Conservation (phyloP, 352 stramenopile species). For the Globisporangium apiculatum region DNA sequence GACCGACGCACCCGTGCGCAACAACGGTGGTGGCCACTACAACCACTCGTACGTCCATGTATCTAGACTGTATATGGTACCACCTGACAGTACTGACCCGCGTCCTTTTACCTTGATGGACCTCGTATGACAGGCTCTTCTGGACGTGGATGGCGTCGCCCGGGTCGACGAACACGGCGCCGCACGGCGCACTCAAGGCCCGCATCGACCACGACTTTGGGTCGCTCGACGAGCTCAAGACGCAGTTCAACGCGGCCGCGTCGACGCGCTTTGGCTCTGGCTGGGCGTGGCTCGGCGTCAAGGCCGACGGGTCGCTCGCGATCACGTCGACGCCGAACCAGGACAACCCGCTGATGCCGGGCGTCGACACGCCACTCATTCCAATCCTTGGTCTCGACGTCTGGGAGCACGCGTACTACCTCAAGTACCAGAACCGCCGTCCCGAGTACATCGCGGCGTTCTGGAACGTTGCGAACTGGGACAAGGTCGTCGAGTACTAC, state of each 20-base stretch:
- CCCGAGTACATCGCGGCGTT: conserved; percentile 96
- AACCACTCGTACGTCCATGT: conserved; percentile 53
- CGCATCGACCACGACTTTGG: conserved; percentile 88
- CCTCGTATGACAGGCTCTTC: conserved; percentile 55
- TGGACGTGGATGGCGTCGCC: conserved; percentile 90
- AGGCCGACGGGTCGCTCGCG: conserved; percentile 87
- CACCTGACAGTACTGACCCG: not conserved
- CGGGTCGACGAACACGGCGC: conserved; percentile 71
- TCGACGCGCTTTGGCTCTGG: conserved; percentile 86
- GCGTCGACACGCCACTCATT: conserved; percentile 73
- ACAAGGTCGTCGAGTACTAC: conserved; percentile 91
- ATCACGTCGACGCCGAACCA: conserved; percentile 97
- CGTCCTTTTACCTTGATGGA: not conserved
- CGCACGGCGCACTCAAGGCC: conserved; percentile 73
- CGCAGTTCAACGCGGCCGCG: conserved; percentile 85
- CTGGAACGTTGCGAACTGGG: conserved; percentile 97
- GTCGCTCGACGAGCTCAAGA: conserved; percentile 85
- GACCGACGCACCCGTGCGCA: conserved; percentile 69
- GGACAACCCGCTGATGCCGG: conserved; percentile 86
- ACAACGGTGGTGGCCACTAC: conserved; percentile 84
- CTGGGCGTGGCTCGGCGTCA: conserved; percentile 87
- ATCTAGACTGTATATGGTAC: not conserved
- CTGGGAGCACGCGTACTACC: conserved; percentile 96
- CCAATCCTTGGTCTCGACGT: conserved; percentile 94
- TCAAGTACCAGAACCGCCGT: conserved; percentile 96